Percentiles rank a stretch among this genome's conserved stretches.
Conservation (phyloP, 2,329 filamentous ascomycete species). For the Cordyceps tenuipes region DNA sequence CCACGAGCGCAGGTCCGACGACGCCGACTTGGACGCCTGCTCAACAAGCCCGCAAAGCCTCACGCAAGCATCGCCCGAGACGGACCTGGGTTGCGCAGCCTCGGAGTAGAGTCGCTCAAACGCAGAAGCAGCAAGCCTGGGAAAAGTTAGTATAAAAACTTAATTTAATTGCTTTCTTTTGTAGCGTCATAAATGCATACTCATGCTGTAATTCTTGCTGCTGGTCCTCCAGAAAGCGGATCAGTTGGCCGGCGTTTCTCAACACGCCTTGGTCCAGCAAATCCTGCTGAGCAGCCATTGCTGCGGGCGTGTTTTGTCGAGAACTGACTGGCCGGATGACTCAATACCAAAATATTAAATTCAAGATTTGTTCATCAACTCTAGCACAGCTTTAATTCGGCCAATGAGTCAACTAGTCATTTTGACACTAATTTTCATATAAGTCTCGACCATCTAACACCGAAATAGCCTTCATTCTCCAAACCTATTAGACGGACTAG, state of each 20-base stretch:
- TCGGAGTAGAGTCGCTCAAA: constrained; percentile 40
- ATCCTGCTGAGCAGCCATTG: constrained; percentile 16
- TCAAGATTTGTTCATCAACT: not conserved
- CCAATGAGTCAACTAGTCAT: not conserved
- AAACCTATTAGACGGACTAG: not conserved
- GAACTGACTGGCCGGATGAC: too few relatives aligned
- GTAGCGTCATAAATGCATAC: constrained; percentile 21
- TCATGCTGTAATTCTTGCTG: constrained; percentile 24
- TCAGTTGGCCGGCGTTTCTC: constrained; percentile 28
- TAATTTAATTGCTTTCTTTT: not conserved
- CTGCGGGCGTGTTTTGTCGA: not conserved
- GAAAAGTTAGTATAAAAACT: not conserved
- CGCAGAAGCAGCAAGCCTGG: constrained; percentile 27
- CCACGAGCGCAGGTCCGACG: constrained; percentile 35
- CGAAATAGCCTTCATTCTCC: not conserved
- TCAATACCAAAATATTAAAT: not conserved
- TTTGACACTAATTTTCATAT: not conserved
- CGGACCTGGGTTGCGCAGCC: constrained; percentile 45
- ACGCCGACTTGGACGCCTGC: constrained; percentile 44
- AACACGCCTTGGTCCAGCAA: constrained; percentile 20
- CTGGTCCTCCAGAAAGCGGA: constrained; percentile 37
- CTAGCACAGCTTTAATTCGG: not conserved
- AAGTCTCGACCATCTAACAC: not conserved
- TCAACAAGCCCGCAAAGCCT: constrained; percentile 56
- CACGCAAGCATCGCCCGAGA: constrained; percentile 47